These are phyloP conservation scores for Pseudoturritis turrita DNA, from an alignment of 345 rosid species.

Conservation along the genomic window DNA sequence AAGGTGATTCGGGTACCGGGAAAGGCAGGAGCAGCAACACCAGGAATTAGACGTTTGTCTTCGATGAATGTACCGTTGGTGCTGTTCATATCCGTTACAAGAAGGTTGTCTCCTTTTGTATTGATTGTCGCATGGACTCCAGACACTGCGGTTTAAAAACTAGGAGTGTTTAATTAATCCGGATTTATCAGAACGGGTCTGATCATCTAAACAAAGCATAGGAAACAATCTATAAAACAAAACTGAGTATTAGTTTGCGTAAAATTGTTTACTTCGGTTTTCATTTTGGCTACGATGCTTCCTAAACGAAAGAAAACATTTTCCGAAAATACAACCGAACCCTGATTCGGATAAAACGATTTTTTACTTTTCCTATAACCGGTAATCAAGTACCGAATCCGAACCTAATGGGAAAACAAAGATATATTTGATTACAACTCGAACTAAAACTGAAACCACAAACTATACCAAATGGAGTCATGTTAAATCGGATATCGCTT, in stretches of 20 bases:
- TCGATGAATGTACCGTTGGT: conserved; percentile 85
- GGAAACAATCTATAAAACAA: background rate
- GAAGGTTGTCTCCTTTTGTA: conserved; percentile 54
- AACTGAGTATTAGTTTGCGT: no score
- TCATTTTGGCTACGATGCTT: no score
- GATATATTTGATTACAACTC: background rate
- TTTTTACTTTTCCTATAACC: no score
- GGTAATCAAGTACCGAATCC: no score
- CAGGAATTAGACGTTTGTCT: conserved; percentile 61
- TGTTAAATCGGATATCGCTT: background rate
- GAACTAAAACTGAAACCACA: background rate
- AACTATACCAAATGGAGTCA: background rate
- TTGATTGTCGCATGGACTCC: conserved; percentile 75
- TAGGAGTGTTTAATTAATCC: background rate
- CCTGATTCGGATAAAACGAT: no score
- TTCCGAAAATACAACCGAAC: no score
- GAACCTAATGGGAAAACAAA: background rate
- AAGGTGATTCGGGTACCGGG: conserved; percentile 63
- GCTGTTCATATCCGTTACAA: conserved; percentile 77
- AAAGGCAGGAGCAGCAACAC: conserved; percentile 45
- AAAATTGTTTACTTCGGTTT: no score
- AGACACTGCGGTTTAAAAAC: conserved; percentile 45
- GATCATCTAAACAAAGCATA: background rate
- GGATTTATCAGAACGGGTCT: background rate
- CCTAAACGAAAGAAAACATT: no score